phyloP scores from a whole-genome alignment of 2,329 filamentous ascomycete species.

The Cordyceps militaris region DNA sequence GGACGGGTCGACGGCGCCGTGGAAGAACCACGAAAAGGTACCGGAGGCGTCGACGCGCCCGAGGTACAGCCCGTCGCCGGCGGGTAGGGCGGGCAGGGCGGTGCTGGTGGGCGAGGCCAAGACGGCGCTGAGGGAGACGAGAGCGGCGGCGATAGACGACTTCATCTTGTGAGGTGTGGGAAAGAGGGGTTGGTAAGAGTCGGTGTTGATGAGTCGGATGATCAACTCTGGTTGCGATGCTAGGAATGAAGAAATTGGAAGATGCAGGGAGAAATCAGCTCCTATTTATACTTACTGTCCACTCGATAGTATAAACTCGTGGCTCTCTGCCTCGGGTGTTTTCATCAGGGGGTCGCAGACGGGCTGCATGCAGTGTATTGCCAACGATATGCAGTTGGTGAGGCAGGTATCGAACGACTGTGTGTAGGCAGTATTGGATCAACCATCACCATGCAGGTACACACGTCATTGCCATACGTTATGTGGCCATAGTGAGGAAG shows the following conservation, averaged over 20 bases:
- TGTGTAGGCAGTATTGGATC: too few species aligned
- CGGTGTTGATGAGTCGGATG: not conserved
- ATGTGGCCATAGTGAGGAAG: too few species aligned
- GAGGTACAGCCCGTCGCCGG: not conserved
- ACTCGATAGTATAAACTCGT: too few species aligned
- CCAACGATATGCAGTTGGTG: too few species aligned
- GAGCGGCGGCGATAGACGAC: not conserved
- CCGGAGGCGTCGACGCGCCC: not conserved
- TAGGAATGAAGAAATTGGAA: not conserved
- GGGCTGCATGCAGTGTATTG: too few species aligned
- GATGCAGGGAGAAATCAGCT: too few species aligned
- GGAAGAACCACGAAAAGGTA: not conserved
- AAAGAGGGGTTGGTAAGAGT: not conserved
- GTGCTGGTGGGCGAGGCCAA: not conserved
- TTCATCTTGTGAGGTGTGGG: not conserved
- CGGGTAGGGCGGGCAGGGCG: not conserved
- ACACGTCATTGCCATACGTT: too few species aligned
- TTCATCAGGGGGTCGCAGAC: too few species aligned
- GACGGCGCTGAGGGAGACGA: not conserved
- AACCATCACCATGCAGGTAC: too few species aligned
- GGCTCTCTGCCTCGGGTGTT: too few species aligned
- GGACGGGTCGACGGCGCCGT: not conserved
- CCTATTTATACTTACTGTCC: too few species aligned
- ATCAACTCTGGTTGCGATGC: not conserved
- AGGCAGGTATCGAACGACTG: too few species aligned